A percentile compares a stretch with the other conserved stretches of the same genome.
Evolutionary conservation across 2,329 filamentous ascomycete genomes (phyloP).

Genomic region (Raffaelea arxii): DNA sequence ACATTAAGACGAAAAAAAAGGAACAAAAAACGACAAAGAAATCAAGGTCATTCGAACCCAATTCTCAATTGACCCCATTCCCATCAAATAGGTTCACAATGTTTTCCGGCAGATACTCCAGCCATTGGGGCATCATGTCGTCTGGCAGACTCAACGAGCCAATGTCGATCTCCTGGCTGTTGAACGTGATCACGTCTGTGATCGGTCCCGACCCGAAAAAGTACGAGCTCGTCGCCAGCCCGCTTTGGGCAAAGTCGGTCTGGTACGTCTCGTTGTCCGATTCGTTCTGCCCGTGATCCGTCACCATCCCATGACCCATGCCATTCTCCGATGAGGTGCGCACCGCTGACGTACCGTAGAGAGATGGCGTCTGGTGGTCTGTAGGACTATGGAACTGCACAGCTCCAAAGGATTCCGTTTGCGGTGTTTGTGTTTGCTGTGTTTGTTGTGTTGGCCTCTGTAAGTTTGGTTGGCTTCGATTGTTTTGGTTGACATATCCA

Average conservation of each 20-base stretch:
- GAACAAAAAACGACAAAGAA: not conserved
- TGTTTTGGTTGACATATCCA: too few relatives aligned
- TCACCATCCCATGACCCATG: not conserved
- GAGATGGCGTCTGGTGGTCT: too few relatives aligned
- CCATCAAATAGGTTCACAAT: conserved; percentile 46
- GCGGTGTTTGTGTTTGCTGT: too few relatives aligned
- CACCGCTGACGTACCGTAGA: too few relatives aligned
- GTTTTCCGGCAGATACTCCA: conserved; percentile 63
- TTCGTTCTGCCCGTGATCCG: conserved; percentile 4
- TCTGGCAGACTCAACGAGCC: conserved; percentile 47
- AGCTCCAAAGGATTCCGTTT: too few relatives aligned
- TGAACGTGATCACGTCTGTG: conserved; percentile 55
- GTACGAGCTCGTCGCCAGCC: conserved; percentile 17
- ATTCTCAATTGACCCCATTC: not conserved
- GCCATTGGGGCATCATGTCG: conserved; percentile 61
- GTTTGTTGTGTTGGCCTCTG: too few relatives aligned
- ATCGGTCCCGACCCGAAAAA: conserved; percentile 21
- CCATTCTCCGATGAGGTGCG: too few relatives aligned
- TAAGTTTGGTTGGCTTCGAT: too few relatives aligned
- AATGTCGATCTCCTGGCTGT: conserved; percentile 71
- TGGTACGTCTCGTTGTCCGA: conserved; percentile 12
- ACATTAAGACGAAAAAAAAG: not conserved
- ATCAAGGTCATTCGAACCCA: not conserved
- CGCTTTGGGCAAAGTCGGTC: conserved; percentile 18
- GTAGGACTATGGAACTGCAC: too few relatives aligned